Base-by-base conservation (phyloP, 2,329 filamentous ascomycete genomes). In the Colletotrichum salicis region DNA sequence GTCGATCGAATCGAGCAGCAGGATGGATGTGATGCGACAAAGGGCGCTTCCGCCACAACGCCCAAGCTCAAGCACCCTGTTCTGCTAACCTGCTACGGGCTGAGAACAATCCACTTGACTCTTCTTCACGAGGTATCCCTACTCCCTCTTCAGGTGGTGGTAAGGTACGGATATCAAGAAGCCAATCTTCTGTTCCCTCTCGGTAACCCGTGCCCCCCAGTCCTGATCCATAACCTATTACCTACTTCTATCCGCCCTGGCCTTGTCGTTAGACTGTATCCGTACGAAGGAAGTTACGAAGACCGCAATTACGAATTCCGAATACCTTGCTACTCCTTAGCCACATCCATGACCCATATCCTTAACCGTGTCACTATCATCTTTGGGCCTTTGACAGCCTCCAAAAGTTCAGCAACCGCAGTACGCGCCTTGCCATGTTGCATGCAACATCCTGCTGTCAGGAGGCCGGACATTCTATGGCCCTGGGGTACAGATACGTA, bases 1-100 rank as follows among this genome's bases (percentile, higher is more conserved):
- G 54, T 68, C 24, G 41, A 69, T 71, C 64, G 69, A 64, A 58
- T 65, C 35, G 37, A 57, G 68, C 37, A 58, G 31, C 41, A 64
- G 58, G 24, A 68, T 55, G 64, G 52, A 51, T 63, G 57, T 59
- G 52, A 55, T 63, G 69, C 64, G 58, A 71, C 58, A 22, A n/a
- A 67, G 57, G 58, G 51, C 51, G 35, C 65, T 63, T 51, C 57
- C 65, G 65, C 41, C 68, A 37, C 29, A 54, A 64, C 62, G 61
- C 33, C 64, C 33, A 54, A 64, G 61, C 61, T 64, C 51, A 55
- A 19, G 61, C n/a, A 41, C 45, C 45, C 41, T n/a, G 41, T n/a
- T 48, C 52, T 37, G 63, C 37, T 51, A 48, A 29, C 24, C 24
- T 45, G 48, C 10, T 57, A n/a, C 19, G 7, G 41, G 24, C 63